Percentiles rank a stretch among this genome's conserved stretches.
These are phyloP conservation scores for Trametes cinnabarina DNA, from an alignment of 768 basidiomycete genomes.

Conservation along the genomic window DNA sequence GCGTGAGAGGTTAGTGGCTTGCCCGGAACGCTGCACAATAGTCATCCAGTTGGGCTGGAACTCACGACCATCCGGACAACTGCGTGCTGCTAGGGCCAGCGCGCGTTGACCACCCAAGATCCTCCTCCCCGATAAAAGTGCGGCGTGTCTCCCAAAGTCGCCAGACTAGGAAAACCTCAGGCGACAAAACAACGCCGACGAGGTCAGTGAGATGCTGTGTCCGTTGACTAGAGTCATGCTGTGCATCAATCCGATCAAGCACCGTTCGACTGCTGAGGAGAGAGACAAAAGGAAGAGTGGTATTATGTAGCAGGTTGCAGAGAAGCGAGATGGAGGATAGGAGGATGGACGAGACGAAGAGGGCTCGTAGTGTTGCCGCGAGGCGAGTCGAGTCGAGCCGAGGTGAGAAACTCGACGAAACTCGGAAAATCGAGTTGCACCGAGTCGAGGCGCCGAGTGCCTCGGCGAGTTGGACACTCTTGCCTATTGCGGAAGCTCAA, in stretches of 20 bases:
- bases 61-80: background rate
- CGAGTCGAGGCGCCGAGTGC: no score
- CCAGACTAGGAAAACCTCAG: background rate
- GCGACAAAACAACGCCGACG: background rate
- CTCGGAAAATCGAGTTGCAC: no score
- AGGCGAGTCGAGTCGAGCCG: no score
- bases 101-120: background rate
- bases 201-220: background rate
- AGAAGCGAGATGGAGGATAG: background rate
- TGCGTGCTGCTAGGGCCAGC: background rate
- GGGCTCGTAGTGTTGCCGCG: no score
- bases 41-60: background rate
- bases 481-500: no score
- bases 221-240: background rate
- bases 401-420: no score
- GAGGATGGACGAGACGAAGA: constrained; percentile 13
- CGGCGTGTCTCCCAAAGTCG: background rate
- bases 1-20: background rate
- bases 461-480: no score
- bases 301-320: constrained; percentile 9
- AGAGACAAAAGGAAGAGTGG: background rate
- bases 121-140: background rate
- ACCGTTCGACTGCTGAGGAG: constrained; percentile 5
- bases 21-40: constrained; percentile 4
- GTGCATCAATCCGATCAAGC: constrained; percentile 3